A percentile compares a stretch with the other conserved stretches of the same genome.
Conservation (phyloP, 495 filamentous ascomycete genomes). For the Penicillium salamii region DNA sequence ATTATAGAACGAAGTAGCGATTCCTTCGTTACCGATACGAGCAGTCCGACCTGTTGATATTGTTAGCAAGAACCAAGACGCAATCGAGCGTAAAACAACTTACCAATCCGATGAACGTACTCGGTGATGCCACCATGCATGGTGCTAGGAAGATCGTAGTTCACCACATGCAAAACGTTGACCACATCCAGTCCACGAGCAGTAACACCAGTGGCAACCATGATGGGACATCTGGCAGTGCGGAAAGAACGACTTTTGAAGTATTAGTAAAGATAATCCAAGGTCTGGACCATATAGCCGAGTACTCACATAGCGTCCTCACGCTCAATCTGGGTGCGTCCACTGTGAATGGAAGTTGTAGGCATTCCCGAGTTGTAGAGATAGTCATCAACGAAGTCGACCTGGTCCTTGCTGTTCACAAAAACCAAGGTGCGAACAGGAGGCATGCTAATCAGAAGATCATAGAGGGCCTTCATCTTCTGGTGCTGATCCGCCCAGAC, state of each 20-base stretch:
- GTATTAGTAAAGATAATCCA: neutral
- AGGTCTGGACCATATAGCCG: neutral
- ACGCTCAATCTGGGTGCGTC: slow-evolving; percentile 86
- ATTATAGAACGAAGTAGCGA: slow-evolving; percentile 88
- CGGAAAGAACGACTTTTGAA: slow-evolving; percentile 74
- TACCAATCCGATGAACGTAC: slow-evolving; percentile 92
- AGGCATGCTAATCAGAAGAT: slow-evolving; percentile 63
- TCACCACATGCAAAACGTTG: slow-evolving; percentile 87
- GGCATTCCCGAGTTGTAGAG: slow-evolving; percentile 77
- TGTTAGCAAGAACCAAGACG: slow-evolving; percentile 2
- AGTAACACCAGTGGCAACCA: slow-evolving; percentile 80
- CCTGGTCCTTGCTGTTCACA: slow-evolving; percentile 72
- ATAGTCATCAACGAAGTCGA: slow-evolving; percentile 82
- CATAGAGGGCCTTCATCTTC: slow-evolving; percentile 70
- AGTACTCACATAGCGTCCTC: slow-evolving; percentile 79
- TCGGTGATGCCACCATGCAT: slow-evolving; percentile 85
- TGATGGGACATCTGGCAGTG: slow-evolving; percentile 65
- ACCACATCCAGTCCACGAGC: slow-evolving; percentile 89
- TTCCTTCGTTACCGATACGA: slow-evolving; percentile 83
- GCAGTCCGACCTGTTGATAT: slow-evolving; percentile 72
- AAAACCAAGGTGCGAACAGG: slow-evolving; percentile 88
- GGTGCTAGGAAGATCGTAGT: slow-evolving; percentile 75
- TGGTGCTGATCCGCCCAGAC: slow-evolving; percentile 55
- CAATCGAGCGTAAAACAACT: slow-evolving; percentile 14
- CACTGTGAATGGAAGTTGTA: slow-evolving; percentile 79